Percentiles rank a stretch among this genome's conserved stretches.
Conservation (phyloP, 2,329 filamentous ascomycete genomes). For the Keithomyces neogunnii region DNA sequence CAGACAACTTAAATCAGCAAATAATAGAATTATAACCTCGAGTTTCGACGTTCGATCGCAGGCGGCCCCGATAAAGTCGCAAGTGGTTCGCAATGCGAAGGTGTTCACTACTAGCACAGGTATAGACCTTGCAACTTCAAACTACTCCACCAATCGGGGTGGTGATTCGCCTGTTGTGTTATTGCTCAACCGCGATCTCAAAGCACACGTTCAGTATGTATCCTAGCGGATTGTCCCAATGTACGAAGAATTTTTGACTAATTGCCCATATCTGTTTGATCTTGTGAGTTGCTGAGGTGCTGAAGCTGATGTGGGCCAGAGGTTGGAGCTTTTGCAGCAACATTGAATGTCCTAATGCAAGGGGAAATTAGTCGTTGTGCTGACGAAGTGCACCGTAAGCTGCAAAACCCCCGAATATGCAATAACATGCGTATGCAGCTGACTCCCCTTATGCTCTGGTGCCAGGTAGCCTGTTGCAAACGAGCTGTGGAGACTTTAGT, state of each 20-base stretch:
- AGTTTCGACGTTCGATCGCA: background rate
- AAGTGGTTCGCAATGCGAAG: background rate
- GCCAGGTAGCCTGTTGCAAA: background rate
- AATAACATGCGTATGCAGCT: constrained; percentile 1
- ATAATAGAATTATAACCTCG: background rate
- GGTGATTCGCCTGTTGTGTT: background rate
- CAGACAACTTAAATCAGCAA: background rate
- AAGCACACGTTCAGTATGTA: background rate
- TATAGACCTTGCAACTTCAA: too few species aligned
- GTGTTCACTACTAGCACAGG: background rate
- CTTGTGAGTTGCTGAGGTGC: background rate
- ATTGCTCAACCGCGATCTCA: background rate
- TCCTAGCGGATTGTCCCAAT: background rate
- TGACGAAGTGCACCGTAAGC: background rate
- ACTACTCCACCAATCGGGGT: background rate
- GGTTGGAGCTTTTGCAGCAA: background rate
- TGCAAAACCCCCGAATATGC: constrained; percentile 4
- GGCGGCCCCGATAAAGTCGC: background rate
- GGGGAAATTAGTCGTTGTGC: background rate
- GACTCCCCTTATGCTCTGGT: constrained; percentile 11
- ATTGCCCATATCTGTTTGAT: background rate
- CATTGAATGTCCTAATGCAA: background rate
- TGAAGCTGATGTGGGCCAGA: background rate
- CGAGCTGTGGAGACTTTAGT: background rate
- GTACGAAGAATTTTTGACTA: background rate